These are phyloP conservation scores for Crassisporium funariophilum DNA, from an alignment of 768 basidiomycete genomes.

Conservation along the genomic window DNA sequence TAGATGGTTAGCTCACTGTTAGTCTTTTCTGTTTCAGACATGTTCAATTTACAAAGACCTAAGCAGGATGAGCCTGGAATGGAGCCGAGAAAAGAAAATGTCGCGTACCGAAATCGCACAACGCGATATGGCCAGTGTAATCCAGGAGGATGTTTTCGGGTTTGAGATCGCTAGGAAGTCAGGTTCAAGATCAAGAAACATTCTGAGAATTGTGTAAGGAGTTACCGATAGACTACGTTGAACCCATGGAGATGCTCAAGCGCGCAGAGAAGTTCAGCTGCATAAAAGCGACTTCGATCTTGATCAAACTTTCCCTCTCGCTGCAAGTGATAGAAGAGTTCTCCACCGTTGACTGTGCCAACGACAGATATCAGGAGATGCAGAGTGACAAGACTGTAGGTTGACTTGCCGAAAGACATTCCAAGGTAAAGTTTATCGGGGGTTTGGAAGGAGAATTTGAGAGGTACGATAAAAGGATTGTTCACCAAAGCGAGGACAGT, in stretches of 20 bases:
- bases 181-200: neutral
- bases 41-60: conserved; percentile 93
- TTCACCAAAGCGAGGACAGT: conserved; percentile 97
- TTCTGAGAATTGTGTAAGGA: conserved; percentile 6
- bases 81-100: neutral
- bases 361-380: neutral
- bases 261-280: conserved; percentile 94
- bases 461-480: conserved; percentile 98
- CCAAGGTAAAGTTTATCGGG: conserved; percentile 97
- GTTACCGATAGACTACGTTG: conserved; percentile 96
- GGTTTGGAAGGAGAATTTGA: conserved; percentile 99
- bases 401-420: conserved; percentile 84
- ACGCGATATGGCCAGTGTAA: conserved; percentile 96
- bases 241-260: conserved; percentile 96
- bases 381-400: neutral
- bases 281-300: conserved; percentile 92
- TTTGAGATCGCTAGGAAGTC: conserved; percentile 75
- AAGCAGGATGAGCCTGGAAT: conserved; percentile 4
- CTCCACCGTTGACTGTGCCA: conserved; percentile 86
- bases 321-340: conserved; percentile 97
- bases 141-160: conserved; percentile 98
- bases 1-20: conserved; percentile 92
- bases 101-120: conserved; percentile 88
- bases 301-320: conserved; percentile 97
- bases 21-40: conserved; percentile 97